These are phyloP conservation scores for Globisporangium cederbergense DNA, from an alignment of 352 stramenopile species.

Conservation along the genomic window DNA sequence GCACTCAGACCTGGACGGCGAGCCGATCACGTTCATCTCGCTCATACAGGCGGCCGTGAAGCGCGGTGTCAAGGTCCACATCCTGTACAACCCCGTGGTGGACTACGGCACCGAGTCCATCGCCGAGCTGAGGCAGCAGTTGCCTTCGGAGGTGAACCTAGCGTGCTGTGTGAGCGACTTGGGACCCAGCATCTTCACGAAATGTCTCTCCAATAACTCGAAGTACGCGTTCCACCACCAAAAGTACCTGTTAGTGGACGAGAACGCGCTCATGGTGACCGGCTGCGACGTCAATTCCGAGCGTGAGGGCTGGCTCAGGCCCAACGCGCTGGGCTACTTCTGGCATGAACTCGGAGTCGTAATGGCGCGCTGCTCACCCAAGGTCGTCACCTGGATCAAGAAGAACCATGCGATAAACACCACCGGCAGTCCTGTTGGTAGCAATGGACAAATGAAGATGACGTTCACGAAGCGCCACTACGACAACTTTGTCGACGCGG, in stretches of 20 bases:
- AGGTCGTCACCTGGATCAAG: constrained; percentile 62
- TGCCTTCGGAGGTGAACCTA: constrained; percentile 48
- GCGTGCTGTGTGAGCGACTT: constrained; percentile 66
- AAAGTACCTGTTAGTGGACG: constrained; percentile 76
- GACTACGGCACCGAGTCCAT: constrained; percentile 73
- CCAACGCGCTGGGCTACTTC: constrained; percentile 65
- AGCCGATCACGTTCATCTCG: constrained; percentile 50
- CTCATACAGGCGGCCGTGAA: constrained; percentile 51
- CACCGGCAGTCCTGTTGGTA: not conserved
- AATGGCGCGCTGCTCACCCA: constrained; percentile 27
- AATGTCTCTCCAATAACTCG: constrained; percentile 70
- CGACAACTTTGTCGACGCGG: constrained; percentile 47
- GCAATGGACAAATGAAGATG: not conserved
- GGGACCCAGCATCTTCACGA: constrained; percentile 39
- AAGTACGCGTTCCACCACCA: constrained; percentile 83
- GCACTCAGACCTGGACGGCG: constrained; percentile 24
- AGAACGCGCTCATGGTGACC: constrained; percentile 63
- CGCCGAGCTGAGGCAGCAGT: constrained; percentile 36
- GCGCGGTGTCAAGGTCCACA: constrained; percentile 58
- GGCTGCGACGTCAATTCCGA: constrained; percentile 76
- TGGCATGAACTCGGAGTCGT: constrained; percentile 78
- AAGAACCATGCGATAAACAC: constrained; percentile 38
- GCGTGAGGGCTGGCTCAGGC: constrained; percentile 58
- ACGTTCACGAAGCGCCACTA: constrained; percentile 42
- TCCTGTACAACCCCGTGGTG: constrained; percentile 70